phyloP scores from a whole-genome alignment of 1,284 basidiomycete genomes.

The Sparassis latifolia region DNA sequence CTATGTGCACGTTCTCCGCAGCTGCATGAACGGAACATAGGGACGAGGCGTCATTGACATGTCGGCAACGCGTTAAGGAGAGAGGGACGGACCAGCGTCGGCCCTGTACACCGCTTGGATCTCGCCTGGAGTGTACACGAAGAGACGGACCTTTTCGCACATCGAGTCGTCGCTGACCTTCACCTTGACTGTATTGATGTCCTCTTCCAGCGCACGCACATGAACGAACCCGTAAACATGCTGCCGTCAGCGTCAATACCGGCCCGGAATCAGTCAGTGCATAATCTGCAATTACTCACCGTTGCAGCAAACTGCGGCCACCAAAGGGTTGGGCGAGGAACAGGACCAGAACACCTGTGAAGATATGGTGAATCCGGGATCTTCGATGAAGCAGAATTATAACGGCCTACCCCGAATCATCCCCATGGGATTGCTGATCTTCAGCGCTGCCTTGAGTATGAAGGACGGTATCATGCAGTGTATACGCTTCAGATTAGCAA shows the following conservation, averaged over 20 bases:
- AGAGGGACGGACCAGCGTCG: conserved; percentile 61
- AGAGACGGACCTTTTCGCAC: conserved; percentile 84
- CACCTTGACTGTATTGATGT: conserved; percentile 80
- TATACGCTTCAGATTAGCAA: conserved; percentile 84
- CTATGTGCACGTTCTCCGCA: conserved; percentile 70
- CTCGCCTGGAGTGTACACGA: conserved; percentile 82
- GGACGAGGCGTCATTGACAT: neutral
- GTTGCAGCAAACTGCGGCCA: conserved; percentile 83
- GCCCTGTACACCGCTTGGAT: conserved; percentile 78
- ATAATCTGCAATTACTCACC: no score
- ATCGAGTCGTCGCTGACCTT: conserved; percentile 87
- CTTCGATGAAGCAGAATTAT: no score
- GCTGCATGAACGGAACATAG: no score
- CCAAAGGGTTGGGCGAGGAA: conserved; percentile 99
- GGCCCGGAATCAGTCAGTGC: no score
- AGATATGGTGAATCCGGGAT: no score
- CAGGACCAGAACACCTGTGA: conserved; percentile 73
- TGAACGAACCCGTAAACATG: conserved; percentile 91
- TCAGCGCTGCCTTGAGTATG: conserved; percentile 86
- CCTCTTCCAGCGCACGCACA: conserved; percentile 75
- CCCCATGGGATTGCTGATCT: conserved; percentile 91
- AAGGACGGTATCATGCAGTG: conserved; percentile 99
- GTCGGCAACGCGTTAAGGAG: neutral
- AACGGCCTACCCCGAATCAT: conserved; percentile 84
- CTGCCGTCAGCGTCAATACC: no score